Evolutionary conservation across 148 eudicot genomes (phyloP), one percentile per base, ranked within the genome.

Genomic region (Camellia lanceoleosa): DNA sequence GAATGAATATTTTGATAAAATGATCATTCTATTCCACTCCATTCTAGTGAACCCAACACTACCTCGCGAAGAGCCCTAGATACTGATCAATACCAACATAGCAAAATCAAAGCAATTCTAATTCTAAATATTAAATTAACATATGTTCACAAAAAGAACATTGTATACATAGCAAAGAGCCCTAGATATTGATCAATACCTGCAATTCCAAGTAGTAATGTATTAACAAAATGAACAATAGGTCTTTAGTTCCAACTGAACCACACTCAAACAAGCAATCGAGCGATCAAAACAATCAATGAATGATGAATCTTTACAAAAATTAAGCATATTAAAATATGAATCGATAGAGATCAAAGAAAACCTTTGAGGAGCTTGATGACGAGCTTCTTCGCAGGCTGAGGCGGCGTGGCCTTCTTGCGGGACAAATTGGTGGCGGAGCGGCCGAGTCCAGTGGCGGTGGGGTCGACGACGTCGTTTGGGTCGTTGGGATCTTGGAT

Each of bases 371-470:
- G 41, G 63, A 89, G 89, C 92, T 91, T 95, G 54, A 93, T 95
- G 16, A 95, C 96, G 13, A 95, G 88, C 84, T 95, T 91, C 81
- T 93, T 95, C 0, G 92, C 70, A 8, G 98, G 97, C 80, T 91
- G 91, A 66, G 98, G 97, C 4, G 93, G 92, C 5, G 89, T 86
- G 4, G 98, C 98, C 91, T 95, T 95, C 79, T 95, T 95, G 15
- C 98, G 84, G 1, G 91, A 75, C 84, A 93, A 85, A 88, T 95
- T 95, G 44, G 96, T 80, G 20, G 91, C 80, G 16, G 75, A 80
- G 7, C 88, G 86, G 12, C 84, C 86, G 72, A 8, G 11, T 5
- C 75, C 81, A 71, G 80, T 43, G 79, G 73, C 30, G 30, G 30
- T 23, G 30, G 30, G 30, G 30, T 23, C 30, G 30, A 23, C 75